Conservation (phyloP, 1,284 basidiomycete species). For the Rhodotorula glutinis region DNA sequence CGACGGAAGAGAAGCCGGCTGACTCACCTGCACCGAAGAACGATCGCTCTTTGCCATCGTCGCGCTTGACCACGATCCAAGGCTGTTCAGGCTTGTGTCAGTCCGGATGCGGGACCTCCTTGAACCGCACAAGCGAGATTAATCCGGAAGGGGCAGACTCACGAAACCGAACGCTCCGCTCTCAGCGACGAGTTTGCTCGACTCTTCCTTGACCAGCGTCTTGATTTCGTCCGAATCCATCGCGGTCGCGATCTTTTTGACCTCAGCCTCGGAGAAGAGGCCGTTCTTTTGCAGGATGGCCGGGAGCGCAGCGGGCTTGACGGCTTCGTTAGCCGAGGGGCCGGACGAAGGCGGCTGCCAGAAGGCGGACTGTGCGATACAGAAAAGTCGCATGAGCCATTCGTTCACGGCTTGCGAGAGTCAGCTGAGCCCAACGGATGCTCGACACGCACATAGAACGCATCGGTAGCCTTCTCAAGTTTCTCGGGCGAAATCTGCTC, state of each 20-base stretch:
- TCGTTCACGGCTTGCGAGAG: neutral
- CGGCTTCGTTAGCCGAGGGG: conserved; percentile 7
- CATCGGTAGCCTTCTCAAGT: conserved; percentile 18
- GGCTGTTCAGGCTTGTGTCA: conserved; percentile 11
- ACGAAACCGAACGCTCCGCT: conserved; percentile 31
- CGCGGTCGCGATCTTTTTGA: conserved; percentile 19
- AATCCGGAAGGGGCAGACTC: neutral
- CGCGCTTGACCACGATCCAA: conserved; percentile 31
- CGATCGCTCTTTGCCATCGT: conserved; percentile 14
- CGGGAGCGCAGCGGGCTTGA: conserved; percentile 19
- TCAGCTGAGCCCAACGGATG: neutral
- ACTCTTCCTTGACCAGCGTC: conserved; percentile 27
- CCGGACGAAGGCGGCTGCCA: conserved; percentile 16
- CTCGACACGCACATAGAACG: conserved; percentile 24
- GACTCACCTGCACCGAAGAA: conserved; percentile 31
- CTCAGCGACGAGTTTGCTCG: conserved; percentile 13
- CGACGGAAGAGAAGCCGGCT: too few species aligned
- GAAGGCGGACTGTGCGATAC: conserved; percentile 12
- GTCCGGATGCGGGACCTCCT: neutral
- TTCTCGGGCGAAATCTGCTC: conserved; percentile 8
- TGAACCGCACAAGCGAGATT: neutral
- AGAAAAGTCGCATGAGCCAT: neutral
- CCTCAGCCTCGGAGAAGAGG: conserved; percentile 18
- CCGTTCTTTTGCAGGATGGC: neutral
- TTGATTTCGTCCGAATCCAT: conserved; percentile 26